Base-by-base conservation (phyloP, 129 eudicot genomes). In the Lonicera japonica region DNA sequence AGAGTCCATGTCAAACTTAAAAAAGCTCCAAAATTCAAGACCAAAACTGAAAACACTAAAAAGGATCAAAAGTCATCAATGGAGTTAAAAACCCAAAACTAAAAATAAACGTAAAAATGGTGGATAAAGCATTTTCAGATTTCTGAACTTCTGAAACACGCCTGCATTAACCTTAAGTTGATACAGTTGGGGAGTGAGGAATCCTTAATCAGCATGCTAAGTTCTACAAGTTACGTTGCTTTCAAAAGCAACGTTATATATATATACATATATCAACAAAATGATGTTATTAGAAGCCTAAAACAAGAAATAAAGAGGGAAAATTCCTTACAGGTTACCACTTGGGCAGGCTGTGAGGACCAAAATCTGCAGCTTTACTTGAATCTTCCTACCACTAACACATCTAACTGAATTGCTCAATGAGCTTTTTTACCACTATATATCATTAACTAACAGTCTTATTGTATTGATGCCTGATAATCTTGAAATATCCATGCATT, bases 391-490 rank as follows among this genome's bases (percentile, higher is more conserved):
- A 51, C 25, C 50, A 22, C 54, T n/a, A 64, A n/a, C 46, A 64
- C 46, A 23, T 21, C 45, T 18, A 39, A 50, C 9, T 50, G 40
- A 64, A 39, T 48, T 45, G 22, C 17, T 0, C 19, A 13, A 50
- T 50, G 58, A 8, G 18, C 24, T 24, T n/a, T 9, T 24, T 14
- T 19, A 24, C 55, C 47, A 11, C 76, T 65, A 73, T 73, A 80
- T 64, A 64, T 90, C 97, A 61, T 86, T 88, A 53, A 86, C 94
- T 55, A 81, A 55, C 63, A 90, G 67, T 77, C 95, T 82, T 55
- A 90, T 72, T 61, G 83, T 69, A 50, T 81, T 90, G 25, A 78
- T 61, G 50, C 92, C 85, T 2, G 89, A 75, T 54, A 76, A 78
- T 54, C 69, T 64, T 11, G 86, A 80, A 14, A 81, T 24, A 57